These are phyloP conservation scores for Xylaria sp. DNA, from an alignment of 2,329 filamentous ascomycete species.

Conservation along the genomic window DNA sequence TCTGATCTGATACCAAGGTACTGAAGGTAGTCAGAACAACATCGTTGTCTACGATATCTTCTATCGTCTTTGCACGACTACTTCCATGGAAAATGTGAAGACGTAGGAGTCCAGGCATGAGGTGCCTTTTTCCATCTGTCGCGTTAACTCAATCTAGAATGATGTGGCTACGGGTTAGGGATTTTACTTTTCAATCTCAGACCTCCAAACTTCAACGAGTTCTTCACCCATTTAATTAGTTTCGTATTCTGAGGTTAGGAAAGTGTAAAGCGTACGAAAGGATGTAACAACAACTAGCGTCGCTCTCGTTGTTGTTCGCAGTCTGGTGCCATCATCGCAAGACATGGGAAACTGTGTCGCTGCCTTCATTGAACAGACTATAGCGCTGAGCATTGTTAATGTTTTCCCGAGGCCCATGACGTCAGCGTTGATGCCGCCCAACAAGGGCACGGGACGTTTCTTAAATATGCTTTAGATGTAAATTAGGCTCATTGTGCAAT, in stretches of 20 bases:
- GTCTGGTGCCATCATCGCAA: no score
- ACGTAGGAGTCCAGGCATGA: not conserved
- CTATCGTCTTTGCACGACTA: not conserved
- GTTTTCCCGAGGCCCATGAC: slow-evolving; percentile 31
- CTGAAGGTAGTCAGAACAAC: slow-evolving; percentile 26
- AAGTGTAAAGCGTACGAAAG: not conserved
- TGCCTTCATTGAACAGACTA: not conserved
- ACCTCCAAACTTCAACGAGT: slow-evolving; percentile 1
- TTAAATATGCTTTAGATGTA: slow-evolving; percentile 11
- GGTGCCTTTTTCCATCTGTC: not conserved
- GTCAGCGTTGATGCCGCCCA: slow-evolving; percentile 24
- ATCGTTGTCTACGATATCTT: slow-evolving; percentile 1
- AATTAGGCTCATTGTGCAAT: no score
- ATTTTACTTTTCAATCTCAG: slow-evolving; percentile 3
- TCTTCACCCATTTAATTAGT: not conserved
- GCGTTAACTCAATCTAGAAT: not conserved
- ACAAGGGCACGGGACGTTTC: not conserved
- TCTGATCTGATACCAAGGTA: slow-evolving; percentile 15
- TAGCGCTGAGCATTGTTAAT: slow-evolving; percentile 24
- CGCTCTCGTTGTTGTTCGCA: not conserved
- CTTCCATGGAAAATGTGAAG: slow-evolving; percentile 2
- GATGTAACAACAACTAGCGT: slow-evolving; percentile 21
- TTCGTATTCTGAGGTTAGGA: not conserved
- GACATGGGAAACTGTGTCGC: not conserved
- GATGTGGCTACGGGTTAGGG: not conserved